Percentiles rank a stretch among this genome's conserved stretches.
Conservation (phyloP, 331 rosid genomes). For the Pyrus hybrid region DNA sequence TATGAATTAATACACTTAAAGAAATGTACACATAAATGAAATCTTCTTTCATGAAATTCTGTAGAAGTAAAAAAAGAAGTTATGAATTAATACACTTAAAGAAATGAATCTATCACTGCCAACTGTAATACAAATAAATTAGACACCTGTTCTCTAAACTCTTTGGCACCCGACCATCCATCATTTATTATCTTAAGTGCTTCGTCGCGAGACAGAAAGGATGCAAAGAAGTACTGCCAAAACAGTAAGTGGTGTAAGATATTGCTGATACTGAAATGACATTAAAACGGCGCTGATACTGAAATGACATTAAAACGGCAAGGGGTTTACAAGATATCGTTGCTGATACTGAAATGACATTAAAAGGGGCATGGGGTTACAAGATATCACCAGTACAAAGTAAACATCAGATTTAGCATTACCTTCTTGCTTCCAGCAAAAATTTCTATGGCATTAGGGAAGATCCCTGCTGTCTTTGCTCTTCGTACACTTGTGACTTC, state of each 20-base stretch:
- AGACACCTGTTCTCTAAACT: slow-evolving; percentile 26
- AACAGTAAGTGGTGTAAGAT: slow-evolving; percentile 21
- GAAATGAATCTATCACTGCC: background rate
- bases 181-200: slow-evolving; percentile 77
- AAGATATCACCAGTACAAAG: slow-evolving; percentile 16
- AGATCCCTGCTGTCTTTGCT: slow-evolving; percentile 96
- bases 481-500: slow-evolving; percentile 72
- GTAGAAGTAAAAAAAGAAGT: background rate
- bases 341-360: slow-evolving; percentile 14
- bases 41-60: background rate
- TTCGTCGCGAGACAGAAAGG: slow-evolving; percentile 91
- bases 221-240: slow-evolving; percentile 84
- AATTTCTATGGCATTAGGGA: slow-evolving; percentile 96
- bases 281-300: no score
- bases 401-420: slow-evolving; percentile 6
- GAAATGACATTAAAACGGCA: slow-evolving; percentile 4
- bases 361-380: slow-evolving; percentile 1
- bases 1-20: no score
- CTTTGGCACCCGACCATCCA: slow-evolving; percentile 57
- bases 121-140: background rate
- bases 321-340: background rate
- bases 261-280: slow-evolving; percentile 20
- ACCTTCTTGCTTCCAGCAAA: slow-evolving; percentile 68
- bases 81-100: background rate
- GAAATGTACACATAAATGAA: background rate